These are phyloP conservation scores for Ambrosiella xylebori DNA, from an alignment of 2,329 filamentous ascomycete species.

Conservation along the genomic window DNA sequence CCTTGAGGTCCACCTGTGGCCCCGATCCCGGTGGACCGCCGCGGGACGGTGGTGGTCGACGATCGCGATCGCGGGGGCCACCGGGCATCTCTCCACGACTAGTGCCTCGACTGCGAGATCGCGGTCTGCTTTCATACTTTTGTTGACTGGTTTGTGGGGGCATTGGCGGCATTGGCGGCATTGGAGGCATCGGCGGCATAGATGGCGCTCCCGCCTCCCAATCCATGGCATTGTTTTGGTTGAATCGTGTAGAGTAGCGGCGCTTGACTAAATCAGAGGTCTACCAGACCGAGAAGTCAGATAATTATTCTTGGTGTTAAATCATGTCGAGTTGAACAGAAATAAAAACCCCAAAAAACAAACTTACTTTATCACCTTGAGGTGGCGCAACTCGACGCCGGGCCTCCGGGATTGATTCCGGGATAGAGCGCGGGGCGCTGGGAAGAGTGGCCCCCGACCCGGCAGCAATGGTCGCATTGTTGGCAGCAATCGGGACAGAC, in stretches of 20 bases:
- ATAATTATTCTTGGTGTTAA: neutral
- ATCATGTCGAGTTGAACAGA: neutral
- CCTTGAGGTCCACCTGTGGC: slow-evolving; percentile 57
- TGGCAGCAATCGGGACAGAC: slow-evolving; percentile 22
- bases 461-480: slow-evolving; percentile 16
- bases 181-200: slow-evolving; percentile 17
- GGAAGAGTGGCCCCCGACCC: slow-evolving; percentile 14
- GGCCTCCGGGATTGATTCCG: slow-evolving; percentile 20
- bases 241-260: slow-evolving; percentile 85
- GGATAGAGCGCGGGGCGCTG: slow-evolving; percentile 8
- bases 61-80: slow-evolving; percentile 20
- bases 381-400: slow-evolving; percentile 31
- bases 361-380: slow-evolving; percentile 37
- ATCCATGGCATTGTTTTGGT: slow-evolving; percentile 48
- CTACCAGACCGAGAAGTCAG: slow-evolving; percentile 22
- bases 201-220: slow-evolving; percentile 53
- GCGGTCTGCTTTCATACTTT: slow-evolving; percentile 5
- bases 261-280: slow-evolving; percentile 78
- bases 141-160: slow-evolving; percentile 3
- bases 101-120: slow-evolving; percentile 9
- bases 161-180: slow-evolving; percentile 7
- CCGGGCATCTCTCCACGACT: slow-evolving; percentile 18
- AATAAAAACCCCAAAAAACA: neutral
- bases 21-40: slow-evolving; percentile 29
- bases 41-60: slow-evolving; percentile 36